Evolutionary conservation across 2,329 filamentous ascomycete species (phyloP).

Genomic region (Stemphylium beticola): DNA sequence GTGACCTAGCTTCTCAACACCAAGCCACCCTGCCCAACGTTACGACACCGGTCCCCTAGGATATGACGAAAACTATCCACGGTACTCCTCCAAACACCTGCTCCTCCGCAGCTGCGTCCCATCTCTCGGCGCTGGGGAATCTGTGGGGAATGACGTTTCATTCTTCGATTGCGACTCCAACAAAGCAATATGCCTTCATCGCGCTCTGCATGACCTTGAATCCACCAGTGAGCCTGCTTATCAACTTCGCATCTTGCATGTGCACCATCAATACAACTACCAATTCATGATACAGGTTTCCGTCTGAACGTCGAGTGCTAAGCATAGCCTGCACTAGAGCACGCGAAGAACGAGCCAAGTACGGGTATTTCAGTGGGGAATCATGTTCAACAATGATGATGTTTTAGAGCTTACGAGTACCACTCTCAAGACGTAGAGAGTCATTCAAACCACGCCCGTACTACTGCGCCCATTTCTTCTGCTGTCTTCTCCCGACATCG

Average conservation of each 20-base stretch:
- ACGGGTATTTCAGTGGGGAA: slow-evolving; percentile 7
- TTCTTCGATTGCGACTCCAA: not conserved
- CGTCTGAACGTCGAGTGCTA: not conserved
- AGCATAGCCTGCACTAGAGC: slow-evolving; percentile 9
- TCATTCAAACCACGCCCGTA: too few relatives aligned
- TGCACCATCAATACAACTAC: not conserved
- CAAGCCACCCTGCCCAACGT: slow-evolving; percentile 9
- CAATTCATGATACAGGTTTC: not conserved
- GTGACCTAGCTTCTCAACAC: slow-evolving; percentile 37
- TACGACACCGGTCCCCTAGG: slow-evolving; percentile 11
- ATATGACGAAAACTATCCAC: slow-evolving; percentile 20
- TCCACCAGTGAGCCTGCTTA: not conserved
- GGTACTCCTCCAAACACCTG: slow-evolving; percentile 15
- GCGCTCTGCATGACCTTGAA: not conserved
- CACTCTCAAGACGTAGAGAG: not conserved
- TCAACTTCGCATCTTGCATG: not conserved
- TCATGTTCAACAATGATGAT: not conserved
- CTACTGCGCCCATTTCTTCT: too few relatives aligned
- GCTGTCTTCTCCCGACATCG: too few relatives aligned
- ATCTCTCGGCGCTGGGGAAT: slow-evolving; percentile 13
- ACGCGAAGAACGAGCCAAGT: slow-evolving; percentile 6
- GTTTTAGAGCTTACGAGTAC: too few relatives aligned
- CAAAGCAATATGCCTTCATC: not conserved
- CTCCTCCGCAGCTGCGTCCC: slow-evolving; percentile 15
- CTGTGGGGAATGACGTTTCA: slow-evolving; percentile 17